Evolutionary conservation across 208 protist species (phyloP).

Genomic region (Zelonia costaricensis): DNA sequence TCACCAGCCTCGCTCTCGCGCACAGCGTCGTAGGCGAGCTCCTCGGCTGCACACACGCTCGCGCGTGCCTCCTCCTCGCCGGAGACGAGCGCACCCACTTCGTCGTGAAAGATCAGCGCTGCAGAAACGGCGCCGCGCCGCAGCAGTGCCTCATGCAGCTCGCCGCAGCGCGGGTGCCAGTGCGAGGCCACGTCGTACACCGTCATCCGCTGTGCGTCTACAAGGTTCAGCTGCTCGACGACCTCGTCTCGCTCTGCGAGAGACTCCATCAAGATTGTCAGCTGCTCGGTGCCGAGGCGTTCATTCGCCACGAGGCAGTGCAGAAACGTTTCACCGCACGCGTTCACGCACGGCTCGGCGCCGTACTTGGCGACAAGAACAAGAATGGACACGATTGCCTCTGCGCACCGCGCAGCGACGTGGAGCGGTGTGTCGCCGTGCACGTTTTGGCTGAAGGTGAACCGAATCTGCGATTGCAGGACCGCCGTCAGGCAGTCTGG

Average conservation of each 20-base stretch:
- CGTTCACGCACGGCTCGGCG: conserved; percentile 10
- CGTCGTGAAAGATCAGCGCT: conserved; percentile 17
- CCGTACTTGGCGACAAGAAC: conserved; percentile 63
- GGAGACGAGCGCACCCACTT: conserved; percentile 2
- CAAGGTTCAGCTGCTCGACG: conserved; percentile 29
- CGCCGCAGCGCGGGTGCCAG: conserved; percentile 12
- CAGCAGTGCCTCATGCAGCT: conserved; percentile 41
- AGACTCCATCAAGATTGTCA: conserved; percentile 43
- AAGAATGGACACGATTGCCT: conserved; percentile 30
- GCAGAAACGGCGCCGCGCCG: conserved; percentile 29
- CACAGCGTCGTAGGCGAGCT: neutral
- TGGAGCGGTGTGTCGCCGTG: conserved; percentile 59
- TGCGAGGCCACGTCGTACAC: conserved; percentile 43
- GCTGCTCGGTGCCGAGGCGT: conserved; percentile 10
- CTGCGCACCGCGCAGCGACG: conserved; percentile 22
- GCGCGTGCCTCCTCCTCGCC: conserved; percentile 19
- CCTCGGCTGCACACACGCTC: neutral
- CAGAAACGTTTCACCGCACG: conserved; percentile 52
- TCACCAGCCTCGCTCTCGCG: neutral
- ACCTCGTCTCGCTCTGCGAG: conserved; percentile 25
- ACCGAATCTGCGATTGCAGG: conserved; percentile 10
- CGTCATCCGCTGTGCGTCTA: conserved; percentile 31
- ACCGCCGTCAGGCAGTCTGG: conserved; percentile 53
- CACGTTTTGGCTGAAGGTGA: conserved; percentile 30
- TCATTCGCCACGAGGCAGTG: conserved; percentile 56